Conservation (phyloP, 495 filamentous ascomycete genomes). For the Lichina pygmaea region DNA sequence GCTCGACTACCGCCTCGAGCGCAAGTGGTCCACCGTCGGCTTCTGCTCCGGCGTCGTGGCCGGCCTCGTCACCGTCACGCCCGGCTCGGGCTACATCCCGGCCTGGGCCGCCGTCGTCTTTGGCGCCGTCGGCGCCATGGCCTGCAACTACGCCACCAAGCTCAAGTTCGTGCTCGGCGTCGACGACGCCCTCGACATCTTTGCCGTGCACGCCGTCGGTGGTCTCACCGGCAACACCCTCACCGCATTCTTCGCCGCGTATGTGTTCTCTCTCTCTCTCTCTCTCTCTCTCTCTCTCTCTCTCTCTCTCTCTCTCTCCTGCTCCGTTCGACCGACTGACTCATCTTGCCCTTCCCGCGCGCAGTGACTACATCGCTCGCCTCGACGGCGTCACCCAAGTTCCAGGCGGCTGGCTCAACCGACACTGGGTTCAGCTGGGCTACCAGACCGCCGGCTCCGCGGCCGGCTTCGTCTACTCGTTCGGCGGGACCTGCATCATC, state of each 20-base stretch:
- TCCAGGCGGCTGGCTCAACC: constrained; percentile 72
- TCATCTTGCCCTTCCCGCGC: not conserved
- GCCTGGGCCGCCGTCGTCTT: constrained; percentile 81
- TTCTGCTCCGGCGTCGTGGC: constrained; percentile 91
- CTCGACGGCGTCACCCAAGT: constrained; percentile 56
- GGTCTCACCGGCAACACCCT: constrained; percentile 73
- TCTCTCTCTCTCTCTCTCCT: not conserved
- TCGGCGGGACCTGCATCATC: constrained; percentile 62
- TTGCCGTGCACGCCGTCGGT: constrained; percentile 72
- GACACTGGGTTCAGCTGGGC: constrained; percentile 66
- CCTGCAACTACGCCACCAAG: constrained; percentile 91
- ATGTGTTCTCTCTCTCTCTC: constrained; percentile 11
- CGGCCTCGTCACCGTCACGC: constrained; percentile 80
- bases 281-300: not conserved
- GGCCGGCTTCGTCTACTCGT: constrained; percentile 64
- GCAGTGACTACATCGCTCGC: constrained; percentile 59
- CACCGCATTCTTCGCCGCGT: constrained; percentile 80
- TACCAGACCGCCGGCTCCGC: constrained; percentile 78
- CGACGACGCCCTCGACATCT: constrained; percentile 85
- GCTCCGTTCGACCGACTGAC: not conserved
- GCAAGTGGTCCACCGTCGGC: constrained; percentile 90
- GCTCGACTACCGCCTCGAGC: constrained; percentile 77
- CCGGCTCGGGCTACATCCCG: constrained; percentile 75
- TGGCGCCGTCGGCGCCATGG: constrained; percentile 55
- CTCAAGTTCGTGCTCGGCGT: constrained; percentile 70